Percentiles rank a stretch among this genome's conserved stretches.
Conservation (phyloP, 306 rosid species). For the Glycine latifolia region DNA sequence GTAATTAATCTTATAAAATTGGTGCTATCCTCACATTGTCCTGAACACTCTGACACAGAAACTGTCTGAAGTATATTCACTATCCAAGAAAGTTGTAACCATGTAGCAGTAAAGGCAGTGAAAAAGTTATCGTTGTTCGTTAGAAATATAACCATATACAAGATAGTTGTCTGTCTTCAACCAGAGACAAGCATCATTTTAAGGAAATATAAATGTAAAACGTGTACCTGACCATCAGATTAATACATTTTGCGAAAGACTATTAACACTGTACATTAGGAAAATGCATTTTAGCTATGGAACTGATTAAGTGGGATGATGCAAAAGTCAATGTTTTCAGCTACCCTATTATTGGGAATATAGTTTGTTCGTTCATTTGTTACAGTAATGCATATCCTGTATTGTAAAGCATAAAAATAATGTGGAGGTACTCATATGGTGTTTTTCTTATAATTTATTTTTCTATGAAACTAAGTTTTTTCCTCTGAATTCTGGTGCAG, state of each 20-base stretch:
- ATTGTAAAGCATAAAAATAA: neutral
- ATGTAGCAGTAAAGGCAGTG: constrained; percentile 17
- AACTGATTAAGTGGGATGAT: neutral
- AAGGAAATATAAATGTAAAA: constrained; percentile 16
- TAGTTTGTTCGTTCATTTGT: neutral
- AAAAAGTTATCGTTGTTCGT: neutral
- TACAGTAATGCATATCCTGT: neutral
- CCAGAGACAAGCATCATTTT: neutral
- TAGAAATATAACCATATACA: too few relatives aligned
- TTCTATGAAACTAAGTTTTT: constrained; percentile 17
- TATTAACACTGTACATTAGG: neutral
- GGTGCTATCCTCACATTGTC: neutral
- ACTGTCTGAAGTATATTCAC: constrained; percentile 6
- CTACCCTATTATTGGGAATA: too few relatives aligned
- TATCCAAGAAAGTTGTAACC: constrained; percentile 13
- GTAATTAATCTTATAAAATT: constrained; percentile 8
- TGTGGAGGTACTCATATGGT: neutral
- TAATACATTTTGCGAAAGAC: constrained; percentile 2
- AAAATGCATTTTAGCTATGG: constrained; percentile 29
- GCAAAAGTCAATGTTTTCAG: too few relatives aligned
- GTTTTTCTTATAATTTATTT: constrained; percentile 3
- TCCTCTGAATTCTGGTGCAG: constrained; percentile 48
- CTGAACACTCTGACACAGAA: neutral
- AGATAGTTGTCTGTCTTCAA: too few relatives aligned
- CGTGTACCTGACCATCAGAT: neutral